Base-by-base conservation (phyloP, 2,329 filamentous ascomycete genomes). In the Neonectria coccinea region DNA sequence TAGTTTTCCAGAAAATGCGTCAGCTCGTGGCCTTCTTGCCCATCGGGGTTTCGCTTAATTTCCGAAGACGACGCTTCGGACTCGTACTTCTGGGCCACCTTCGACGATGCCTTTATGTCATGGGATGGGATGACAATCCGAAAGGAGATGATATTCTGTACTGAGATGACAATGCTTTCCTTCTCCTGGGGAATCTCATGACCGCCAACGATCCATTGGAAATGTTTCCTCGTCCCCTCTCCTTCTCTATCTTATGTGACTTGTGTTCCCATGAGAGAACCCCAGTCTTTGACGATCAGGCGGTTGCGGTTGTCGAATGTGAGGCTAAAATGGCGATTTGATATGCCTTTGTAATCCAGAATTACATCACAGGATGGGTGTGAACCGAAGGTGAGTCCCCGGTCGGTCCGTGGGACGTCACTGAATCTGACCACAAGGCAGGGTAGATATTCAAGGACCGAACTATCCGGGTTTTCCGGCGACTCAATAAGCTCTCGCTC, bases 181-280 rank as follows among this genome's bases (percentile, higher is more conserved):
- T 41, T 42, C n/a, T 41, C 1, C 6, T 62, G 14, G 31, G 61
- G 64, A 29, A 61, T 59, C 2, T 29, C 1, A 20, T 67, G 39
- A 14, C 70, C 67, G 51, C 69, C 58, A 48, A 74, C 36, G 56
- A 73, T 71, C 71, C 71, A 74, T 33, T 56, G 42, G 56, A 73
- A 73, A 11, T 63, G 31, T 10, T 67, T 61, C 39, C 71, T 68
- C 16, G 3, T 36, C 18, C 70, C 70, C 16, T 59, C 2, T 8
- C 71, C 72, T 51, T 65, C 36, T 1, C 41, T 18, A 36, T 66
- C 41, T 33, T 74, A 74, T 2, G 68, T 73, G 51, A 74, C 73
- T 53, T 72, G 39, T 16, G 69, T 74, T 41, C 73, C 73, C 9
- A 29, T 11, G 16, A 54, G 12, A 50, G 73, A 74, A 18, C 29